phyloP scores from a whole-genome alignment of 192 early-diverging fungal species.

The Fimicolochytrium jonesii region DNA sequence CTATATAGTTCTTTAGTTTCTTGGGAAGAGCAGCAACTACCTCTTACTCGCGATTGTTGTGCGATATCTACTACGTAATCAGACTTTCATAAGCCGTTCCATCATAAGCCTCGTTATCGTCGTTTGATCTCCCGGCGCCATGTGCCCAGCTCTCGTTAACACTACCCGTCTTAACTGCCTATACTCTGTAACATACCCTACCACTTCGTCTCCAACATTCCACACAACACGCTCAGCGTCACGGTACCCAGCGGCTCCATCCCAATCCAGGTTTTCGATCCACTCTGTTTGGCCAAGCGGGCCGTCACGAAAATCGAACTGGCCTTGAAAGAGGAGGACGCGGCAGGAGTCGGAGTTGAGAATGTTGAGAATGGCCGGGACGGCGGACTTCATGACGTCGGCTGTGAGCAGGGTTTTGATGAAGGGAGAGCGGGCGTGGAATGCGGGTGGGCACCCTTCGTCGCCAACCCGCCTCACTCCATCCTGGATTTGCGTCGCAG shows the following conservation, averaged over 20 bases:
- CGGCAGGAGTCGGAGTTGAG: constrained; percentile 32
- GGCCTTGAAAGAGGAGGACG: constrained; percentile 69
- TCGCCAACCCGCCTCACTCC: background rate
- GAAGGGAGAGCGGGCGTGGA: constrained; percentile 46
- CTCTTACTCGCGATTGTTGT: too few relatives aligned
- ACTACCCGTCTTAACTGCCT: too few relatives aligned
- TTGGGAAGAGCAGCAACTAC: too few relatives aligned
- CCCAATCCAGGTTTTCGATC: constrained; percentile 62
- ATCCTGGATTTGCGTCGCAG: background rate
- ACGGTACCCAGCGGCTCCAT: constrained; percentile 45
- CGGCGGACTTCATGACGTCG: constrained; percentile 66
- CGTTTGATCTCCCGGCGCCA: too few relatives aligned
- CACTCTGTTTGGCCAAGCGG: constrained; percentile 60
- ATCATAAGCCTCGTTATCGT: too few relatives aligned
- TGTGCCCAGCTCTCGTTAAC: too few relatives aligned
- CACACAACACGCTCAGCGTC: constrained; percentile 33
- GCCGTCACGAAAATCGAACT: constrained; percentile 83
- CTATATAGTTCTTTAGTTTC: too few relatives aligned
- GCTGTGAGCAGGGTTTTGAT: constrained; percentile 45
- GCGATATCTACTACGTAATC: too few relatives aligned
- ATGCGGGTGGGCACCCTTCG: constrained; percentile 18
- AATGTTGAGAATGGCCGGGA: constrained; percentile 50
- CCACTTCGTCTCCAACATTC: constrained; percentile 34
- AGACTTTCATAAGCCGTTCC: too few relatives aligned
- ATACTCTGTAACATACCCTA: constrained; percentile 59